These are phyloP conservation scores for Lactarius hatsudake DNA, from an alignment of 768 basidiomycete genomes.

Conservation along the genomic window DNA sequence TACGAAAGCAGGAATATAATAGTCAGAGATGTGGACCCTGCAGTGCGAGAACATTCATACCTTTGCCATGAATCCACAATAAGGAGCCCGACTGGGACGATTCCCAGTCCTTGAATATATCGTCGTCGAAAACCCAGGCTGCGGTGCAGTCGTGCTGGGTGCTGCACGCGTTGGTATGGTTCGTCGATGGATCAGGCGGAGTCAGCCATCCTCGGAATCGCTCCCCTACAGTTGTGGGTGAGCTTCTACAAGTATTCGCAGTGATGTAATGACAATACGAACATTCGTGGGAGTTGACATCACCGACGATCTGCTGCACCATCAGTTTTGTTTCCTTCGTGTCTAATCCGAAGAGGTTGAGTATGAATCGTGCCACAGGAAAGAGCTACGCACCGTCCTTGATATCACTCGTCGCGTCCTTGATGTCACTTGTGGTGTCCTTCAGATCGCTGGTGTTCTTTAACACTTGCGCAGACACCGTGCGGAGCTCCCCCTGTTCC, in stretches of 20 bases:
- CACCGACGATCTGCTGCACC: not conserved
- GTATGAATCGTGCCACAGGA: not conserved
- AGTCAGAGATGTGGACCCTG: not conserved
- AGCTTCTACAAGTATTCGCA: not conserved
- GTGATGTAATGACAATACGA: not conserved
- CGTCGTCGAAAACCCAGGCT: not conserved
- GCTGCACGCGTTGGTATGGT: not conserved
- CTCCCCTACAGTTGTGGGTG: not conserved
- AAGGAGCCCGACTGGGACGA: not conserved
- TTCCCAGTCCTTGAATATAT: not conserved
- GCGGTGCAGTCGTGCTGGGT: not conserved
- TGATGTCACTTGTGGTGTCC: no score
- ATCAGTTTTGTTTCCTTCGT: not conserved
- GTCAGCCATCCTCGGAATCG: not conserved
- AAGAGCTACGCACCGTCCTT: not conserved
- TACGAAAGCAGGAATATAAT: not conserved
- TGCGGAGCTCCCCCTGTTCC: no score
- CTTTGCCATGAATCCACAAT: not conserved
- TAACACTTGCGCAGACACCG: no score
- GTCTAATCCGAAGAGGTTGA: no score
- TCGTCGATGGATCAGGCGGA: not conserved
- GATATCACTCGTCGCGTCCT: no score
- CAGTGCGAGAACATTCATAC: not conserved
- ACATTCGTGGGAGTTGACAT: not conserved
- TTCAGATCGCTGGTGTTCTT: no score